phyloP scores from a whole-genome alignment of 106 monocot genomes.

The Dendrobium nobile region DNA sequence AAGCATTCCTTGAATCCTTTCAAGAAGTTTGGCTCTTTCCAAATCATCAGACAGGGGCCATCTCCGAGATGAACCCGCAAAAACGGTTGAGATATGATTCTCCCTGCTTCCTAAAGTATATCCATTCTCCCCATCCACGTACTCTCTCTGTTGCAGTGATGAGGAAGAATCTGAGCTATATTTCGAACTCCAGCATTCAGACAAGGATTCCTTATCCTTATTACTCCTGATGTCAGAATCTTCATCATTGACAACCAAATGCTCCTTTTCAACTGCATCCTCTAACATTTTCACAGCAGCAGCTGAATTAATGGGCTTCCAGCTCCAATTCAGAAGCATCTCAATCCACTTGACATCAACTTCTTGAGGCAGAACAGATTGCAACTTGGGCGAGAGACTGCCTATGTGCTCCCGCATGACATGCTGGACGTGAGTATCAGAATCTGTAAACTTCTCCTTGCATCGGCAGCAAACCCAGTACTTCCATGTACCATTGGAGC shows the following conservation, averaged over 20 bases:
- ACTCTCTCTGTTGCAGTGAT: slow-evolving; percentile 21
- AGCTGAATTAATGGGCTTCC: slow-evolving; percentile 68
- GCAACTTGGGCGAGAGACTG: slow-evolving; percentile 33
- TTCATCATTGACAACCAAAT: neutral
- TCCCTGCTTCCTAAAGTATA: slow-evolving; percentile 17
- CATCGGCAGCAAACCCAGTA: slow-evolving; percentile 74
- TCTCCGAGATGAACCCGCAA: slow-evolving; percentile 14
- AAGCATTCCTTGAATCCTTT: slow-evolving; percentile 64
- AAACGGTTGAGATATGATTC: slow-evolving; percentile 4
- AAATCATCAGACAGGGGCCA: slow-evolving; percentile 79
- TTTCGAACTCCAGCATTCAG: slow-evolving; percentile 32
- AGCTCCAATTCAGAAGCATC: slow-evolving; percentile 46
- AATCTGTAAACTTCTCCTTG: slow-evolving; percentile 43
- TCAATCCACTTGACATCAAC: slow-evolving; percentile 52
- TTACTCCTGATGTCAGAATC: slow-evolving; percentile 15
- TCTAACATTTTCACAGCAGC: slow-evolving; percentile 37
- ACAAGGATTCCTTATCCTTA: slow-evolving; percentile 32
- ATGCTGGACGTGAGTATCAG: slow-evolving; percentile 55
- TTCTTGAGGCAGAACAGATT: slow-evolving; percentile 55
- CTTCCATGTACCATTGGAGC: slow-evolving; percentile 47
- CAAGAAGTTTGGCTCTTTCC: slow-evolving; percentile 64
- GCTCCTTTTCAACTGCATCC: slow-evolving; percentile 23
- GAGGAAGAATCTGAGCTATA: slow-evolving; percentile 28
- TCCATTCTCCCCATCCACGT: slow-evolving; percentile 26
- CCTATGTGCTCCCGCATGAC: slow-evolving; percentile 53